phyloP scores from a whole-genome alignment of 306 rosid genomes.

The Mimosa bimucronata region DNA sequence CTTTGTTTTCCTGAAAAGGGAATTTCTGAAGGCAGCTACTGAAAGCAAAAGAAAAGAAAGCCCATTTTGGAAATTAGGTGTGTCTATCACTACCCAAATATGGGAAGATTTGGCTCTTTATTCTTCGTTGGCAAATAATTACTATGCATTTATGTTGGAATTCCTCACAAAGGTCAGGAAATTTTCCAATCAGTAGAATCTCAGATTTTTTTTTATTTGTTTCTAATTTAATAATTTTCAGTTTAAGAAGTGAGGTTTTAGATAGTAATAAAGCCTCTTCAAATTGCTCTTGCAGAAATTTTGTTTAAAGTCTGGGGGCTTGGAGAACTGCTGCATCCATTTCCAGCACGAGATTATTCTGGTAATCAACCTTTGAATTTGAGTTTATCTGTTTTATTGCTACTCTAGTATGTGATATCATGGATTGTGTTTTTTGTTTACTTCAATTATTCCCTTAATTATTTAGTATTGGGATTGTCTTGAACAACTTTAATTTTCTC shows the following conservation, averaged over 20 bases:
- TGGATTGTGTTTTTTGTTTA: background rate
- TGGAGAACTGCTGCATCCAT: slow-evolving; percentile 12
- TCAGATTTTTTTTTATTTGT: slow-evolving; percentile 10
- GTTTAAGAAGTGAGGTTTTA: too few species aligned
- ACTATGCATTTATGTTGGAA: background rate
- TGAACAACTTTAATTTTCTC: background rate
- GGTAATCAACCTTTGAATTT: slow-evolving; percentile 30
- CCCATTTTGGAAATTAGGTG: background rate
- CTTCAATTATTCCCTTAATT: background rate
- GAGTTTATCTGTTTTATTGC: background rate
- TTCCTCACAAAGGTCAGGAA: slow-evolving; percentile 22
- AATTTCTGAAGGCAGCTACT: background rate
- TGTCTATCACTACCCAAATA: background rate
- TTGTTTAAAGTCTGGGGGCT: slow-evolving; percentile 19
- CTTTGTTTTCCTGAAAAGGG: background rate
- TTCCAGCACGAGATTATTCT: slow-evolving; percentile 29
- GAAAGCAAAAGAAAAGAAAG: background rate
- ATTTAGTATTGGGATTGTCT: background rate
- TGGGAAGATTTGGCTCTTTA: slow-evolving; percentile 12
- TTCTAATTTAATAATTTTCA: background rate
- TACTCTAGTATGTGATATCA: slow-evolving; percentile 14
- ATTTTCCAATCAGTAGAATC: slow-evolving; percentile 10
- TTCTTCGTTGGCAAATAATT: slow-evolving; percentile 1
- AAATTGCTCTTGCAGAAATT: slow-evolving; percentile 11
- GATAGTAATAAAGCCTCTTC: background rate